Percentiles rank a stretch among this genome's conserved stretches.
Conservation (phyloP, 306 rosid genomes). For the Fragaria ananassa region DNA sequence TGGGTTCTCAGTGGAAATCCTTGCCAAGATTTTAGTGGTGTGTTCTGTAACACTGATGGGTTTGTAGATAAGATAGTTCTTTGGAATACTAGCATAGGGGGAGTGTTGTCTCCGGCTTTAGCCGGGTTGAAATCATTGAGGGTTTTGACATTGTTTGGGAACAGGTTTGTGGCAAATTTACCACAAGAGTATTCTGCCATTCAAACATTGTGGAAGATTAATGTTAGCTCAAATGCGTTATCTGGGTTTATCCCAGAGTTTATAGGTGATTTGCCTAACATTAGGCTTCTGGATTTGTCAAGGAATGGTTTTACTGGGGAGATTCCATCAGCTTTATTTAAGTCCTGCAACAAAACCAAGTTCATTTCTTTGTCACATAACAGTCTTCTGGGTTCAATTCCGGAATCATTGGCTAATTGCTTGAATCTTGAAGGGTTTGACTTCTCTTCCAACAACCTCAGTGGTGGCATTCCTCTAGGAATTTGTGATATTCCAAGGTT, state of each 20-base stretch:
- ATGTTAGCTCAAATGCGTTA: conserved; percentile 78
- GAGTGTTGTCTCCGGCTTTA: conserved; percentile 64
- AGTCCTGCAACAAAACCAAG: conserved; percentile 67
- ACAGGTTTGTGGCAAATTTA: conserved; percentile 63
- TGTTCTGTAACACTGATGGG: conserved; percentile 63
- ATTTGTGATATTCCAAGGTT: conserved; percentile 69
- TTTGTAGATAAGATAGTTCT: conserved; percentile 80
- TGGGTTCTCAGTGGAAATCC: conserved; percentile 72
- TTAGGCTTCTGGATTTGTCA: conserved; percentile 87
- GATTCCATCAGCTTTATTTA: conserved; percentile 77
- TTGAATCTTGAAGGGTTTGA: conserved; percentile 87
- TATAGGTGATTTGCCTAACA: conserved; percentile 71
- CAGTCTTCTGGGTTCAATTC: conserved; percentile 64
- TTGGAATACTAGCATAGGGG: conserved; percentile 84
- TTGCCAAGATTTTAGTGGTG: conserved; percentile 60
- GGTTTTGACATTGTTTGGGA: conserved; percentile 79
- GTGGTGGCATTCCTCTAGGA: conserved; percentile 58
- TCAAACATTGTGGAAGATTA: conserved; percentile 82
- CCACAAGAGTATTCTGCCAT: conserved; percentile 65
- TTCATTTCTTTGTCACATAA: conserved; percentile 80
- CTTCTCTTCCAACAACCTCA: conserved; percentile 81
- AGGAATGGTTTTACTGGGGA: conserved; percentile 73
- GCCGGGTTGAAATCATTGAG: conserved; percentile 75
- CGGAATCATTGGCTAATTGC: conserved; percentile 68
- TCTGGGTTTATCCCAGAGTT: conserved; percentile 87